Conservation (phyloP, 2,329 filamentous ascomycete genomes). For the Phyllosticta citribraziliensis region DNA sequence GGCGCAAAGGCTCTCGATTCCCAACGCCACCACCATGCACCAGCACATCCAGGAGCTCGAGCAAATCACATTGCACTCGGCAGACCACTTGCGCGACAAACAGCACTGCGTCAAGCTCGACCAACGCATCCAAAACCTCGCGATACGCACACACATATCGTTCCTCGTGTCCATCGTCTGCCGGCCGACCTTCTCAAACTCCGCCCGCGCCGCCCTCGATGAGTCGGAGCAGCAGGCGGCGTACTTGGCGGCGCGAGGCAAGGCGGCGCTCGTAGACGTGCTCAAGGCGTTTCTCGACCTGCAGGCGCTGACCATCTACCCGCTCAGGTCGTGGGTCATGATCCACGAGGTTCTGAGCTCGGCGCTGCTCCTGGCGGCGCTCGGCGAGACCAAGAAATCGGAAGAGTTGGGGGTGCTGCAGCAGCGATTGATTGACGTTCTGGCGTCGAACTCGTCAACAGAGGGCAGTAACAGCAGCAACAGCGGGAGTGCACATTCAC, state of each 20-base stretch:
- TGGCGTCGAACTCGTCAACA: neutral
- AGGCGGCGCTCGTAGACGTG: neutral
- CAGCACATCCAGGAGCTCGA: neutral
- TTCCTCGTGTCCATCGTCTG: neutral
- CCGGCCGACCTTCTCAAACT: neutral
- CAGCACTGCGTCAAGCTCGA: neutral
- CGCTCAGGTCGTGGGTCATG: neutral
- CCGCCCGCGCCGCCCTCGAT: neutral
- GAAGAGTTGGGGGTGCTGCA: neutral
- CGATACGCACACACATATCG: neutral
- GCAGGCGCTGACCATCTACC: neutral
- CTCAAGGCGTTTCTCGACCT: neutral
- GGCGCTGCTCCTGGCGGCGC: slow-evolving; percentile 1
- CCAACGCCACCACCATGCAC: neutral
- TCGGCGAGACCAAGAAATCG: slow-evolving; percentile 1
- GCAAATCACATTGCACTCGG: neutral
- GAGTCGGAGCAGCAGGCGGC: neutral
- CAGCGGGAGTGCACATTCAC: neutral
- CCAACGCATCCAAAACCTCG: neutral
- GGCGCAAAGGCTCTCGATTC: neutral
- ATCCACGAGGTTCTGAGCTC: slow-evolving; percentile 5
- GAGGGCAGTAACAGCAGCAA: neutral
- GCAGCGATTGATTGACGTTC: neutral
- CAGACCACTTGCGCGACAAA: neutral
- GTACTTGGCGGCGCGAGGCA: neutral